Evolutionary conservation across 2,329 filamentous ascomycete genomes (phyloP).

Genomic region (Pseudogymnoascus sp.): DNA sequence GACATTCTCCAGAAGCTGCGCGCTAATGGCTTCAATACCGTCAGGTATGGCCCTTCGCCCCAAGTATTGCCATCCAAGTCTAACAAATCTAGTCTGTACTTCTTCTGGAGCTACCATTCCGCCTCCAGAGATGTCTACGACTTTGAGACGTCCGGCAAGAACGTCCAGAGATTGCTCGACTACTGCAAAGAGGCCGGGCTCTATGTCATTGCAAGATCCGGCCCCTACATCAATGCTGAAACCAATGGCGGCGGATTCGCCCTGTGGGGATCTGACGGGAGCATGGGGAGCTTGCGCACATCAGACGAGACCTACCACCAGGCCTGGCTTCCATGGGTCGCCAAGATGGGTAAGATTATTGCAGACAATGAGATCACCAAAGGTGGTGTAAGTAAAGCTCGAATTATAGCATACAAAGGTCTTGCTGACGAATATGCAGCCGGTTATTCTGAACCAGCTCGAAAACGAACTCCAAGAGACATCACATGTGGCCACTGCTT

Average conservation of each 20-base stretch:
- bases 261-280: constrained; percentile 40
- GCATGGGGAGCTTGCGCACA: constrained; percentile 36
- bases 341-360: constrained; percentile 39
- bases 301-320: constrained; percentile 37
- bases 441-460: constrained; percentile 44
- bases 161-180: constrained; percentile 43
- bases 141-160: constrained; percentile 43
- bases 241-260: constrained; percentile 40
- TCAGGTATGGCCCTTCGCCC: constrained; percentile 29
- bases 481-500: constrained; percentile 35
- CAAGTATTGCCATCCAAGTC: neutral
- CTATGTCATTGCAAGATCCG: constrained; percentile 43
- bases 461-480: constrained; percentile 46
- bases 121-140: constrained; percentile 38
- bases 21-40: constrained; percentile 45
- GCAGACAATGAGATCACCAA: constrained; percentile 42
- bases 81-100: constrained; percentile 32
- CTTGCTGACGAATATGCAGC: constrained; percentile 18
- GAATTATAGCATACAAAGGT: neutral
- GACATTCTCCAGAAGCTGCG: constrained; percentile 48
- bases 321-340: constrained; percentile 41
- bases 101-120: constrained; percentile 44
- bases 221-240: constrained; percentile 46
- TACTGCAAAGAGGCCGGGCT: constrained; percentile 43
- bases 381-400: constrained; percentile 30